Base-by-base conservation (phyloP, 257 asterid species). In the Nicotiana noctiflora region DNA sequence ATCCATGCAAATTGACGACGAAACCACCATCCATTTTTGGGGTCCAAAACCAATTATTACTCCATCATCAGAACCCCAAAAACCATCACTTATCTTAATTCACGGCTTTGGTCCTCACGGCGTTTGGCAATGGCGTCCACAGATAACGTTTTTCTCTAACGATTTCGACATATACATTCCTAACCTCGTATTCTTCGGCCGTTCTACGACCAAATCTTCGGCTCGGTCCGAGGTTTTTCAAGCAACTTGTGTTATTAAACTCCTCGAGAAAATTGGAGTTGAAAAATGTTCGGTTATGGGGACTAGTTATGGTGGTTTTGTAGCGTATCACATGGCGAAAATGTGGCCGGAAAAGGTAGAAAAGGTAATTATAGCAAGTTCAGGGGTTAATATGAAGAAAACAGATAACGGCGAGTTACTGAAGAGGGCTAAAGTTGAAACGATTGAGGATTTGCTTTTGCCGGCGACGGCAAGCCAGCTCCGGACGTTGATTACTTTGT, bases 271-370 rank as follows among this genome's bases (percentile, higher is more conserved):
- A 12, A 80, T 91, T 6, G 93, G 95, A 2, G 80, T 93, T 32
- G 5, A 25, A 0, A 83, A 85, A 79, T 94, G 84, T 76, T 86
- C 91, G 0, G 79, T 95, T 0, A 87, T 91, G 32, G 99, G 99
- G 80, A 92, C 95, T 27, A 95, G 98, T 80, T 95, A 95, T 80
- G 98, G 98, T 10, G 97, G 98, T 6, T 89, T 92, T 5, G 97
- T 95, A 82, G 95, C 99, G 62, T 91, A 95, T 56, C 86, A 86
- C 21, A 70, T 95, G 94, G 97, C 89, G 23, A 61, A 51, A 8
- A 88, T 80, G 93, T 92, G 90, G 91, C 92, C 97, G 80, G 97
- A 90, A 67, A 88, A 89, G 79, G 94, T 95, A 76, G 90, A 92
- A 80, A 95, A 90, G 89, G 95, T 95, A 88, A 97, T 92, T 87